A percentile compares a stretch with the other conserved stretches of the same genome.
phyloP scores from a whole-genome alignment of 2,329 filamentous ascomycete genomes.

The Dothideomycetidae sp. region DNA sequence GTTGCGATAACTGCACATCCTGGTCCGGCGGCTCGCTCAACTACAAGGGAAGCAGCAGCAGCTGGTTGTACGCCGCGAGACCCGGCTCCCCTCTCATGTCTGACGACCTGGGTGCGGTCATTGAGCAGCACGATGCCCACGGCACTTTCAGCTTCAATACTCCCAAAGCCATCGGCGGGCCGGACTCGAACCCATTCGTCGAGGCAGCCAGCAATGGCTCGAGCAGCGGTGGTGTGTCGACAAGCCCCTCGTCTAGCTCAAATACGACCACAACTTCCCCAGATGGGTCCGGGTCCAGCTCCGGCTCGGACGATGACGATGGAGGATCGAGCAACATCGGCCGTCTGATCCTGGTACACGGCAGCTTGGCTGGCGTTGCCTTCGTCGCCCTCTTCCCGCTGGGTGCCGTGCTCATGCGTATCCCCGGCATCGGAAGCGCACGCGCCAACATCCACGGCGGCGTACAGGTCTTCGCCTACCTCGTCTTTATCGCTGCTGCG shows the following conservation, averaged over 20 bases:
- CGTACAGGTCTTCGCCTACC: slow-evolving; percentile 35
- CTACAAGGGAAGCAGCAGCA: slow-evolving; percentile 29
- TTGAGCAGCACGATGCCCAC: slow-evolving; percentile 32
- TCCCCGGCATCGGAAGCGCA: slow-evolving; percentile 29
- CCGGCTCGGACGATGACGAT: not conserved
- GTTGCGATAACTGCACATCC: slow-evolving; percentile 38
- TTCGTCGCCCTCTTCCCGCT: slow-evolving; percentile 33
- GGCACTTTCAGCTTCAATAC: slow-evolving; percentile 35
- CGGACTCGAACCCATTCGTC: slow-evolving; percentile 29
- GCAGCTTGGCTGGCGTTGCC: slow-evolving; percentile 28
- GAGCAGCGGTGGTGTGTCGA: no score
- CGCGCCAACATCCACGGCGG: slow-evolving; percentile 31
- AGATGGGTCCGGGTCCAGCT: not conserved
- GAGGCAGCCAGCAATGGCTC: slow-evolving; percentile 2
- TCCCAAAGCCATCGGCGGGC: slow-evolving; percentile 36
- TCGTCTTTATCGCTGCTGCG: slow-evolving; percentile 34
- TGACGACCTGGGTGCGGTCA: slow-evolving; percentile 28
- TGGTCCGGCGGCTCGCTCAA: slow-evolving; percentile 41
- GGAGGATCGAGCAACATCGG: not conserved
- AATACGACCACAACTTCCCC: not conserved
- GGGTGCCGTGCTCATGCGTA: slow-evolving; percentile 30
- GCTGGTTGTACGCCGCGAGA: slow-evolving; percentile 39
- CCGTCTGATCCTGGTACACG: slow-evolving; percentile 26
- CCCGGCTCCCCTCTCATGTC: slow-evolving; percentile 35
- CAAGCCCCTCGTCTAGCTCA: not conserved